Evolutionary conservation across 2,329 filamentous ascomycete species (phyloP).

Genomic region (Xylaria sp.): DNA sequence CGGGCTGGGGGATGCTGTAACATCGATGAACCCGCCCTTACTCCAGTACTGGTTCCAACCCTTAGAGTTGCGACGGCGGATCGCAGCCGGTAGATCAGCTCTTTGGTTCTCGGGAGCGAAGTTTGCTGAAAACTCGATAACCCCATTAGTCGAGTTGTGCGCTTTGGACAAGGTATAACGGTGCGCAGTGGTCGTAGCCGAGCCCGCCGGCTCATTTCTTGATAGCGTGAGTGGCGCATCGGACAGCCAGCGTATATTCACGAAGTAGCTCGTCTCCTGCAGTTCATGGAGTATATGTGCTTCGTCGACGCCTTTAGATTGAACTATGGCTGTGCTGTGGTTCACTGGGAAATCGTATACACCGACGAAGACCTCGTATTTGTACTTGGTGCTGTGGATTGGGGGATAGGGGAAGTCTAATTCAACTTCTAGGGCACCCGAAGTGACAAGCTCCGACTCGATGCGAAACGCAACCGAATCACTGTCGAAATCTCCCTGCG

Average conservation of each 20-base stretch:
- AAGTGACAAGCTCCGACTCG: slow-evolving; percentile 51
- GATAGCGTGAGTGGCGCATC: slow-evolving; percentile 40
- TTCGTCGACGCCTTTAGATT: slow-evolving; percentile 29
- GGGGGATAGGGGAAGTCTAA: slow-evolving; percentile 58
- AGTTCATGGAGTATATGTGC: slow-evolving; percentile 54
- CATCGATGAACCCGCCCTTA: slow-evolving; percentile 56
- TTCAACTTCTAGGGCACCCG: slow-evolving; percentile 52
- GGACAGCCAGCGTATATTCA: slow-evolving; percentile 53
- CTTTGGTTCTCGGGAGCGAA: slow-evolving; percentile 48
- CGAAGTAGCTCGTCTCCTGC: slow-evolving; percentile 54
- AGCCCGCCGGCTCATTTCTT: slow-evolving; percentile 43
- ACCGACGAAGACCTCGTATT: slow-evolving; percentile 58
- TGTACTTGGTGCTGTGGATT: slow-evolving; percentile 54
- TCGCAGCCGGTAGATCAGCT: slow-evolving; percentile 43
- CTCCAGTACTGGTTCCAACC: slow-evolving; percentile 54
- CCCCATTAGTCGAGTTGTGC: slow-evolving; percentile 2
- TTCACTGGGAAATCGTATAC: slow-evolving; percentile 54
- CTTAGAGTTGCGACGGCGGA: slow-evolving; percentile 43
- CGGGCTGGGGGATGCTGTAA: slow-evolving; percentile 51
- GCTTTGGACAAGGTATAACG: slow-evolving; percentile 49
- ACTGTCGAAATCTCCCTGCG: slow-evolving; percentile 53
- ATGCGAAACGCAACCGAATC: slow-evolving; percentile 54
- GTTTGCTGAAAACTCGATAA: slow-evolving; percentile 51
- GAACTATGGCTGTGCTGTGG: slow-evolving; percentile 51
- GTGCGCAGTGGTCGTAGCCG: slow-evolving; percentile 47